These are phyloP conservation scores for Arthrobotrys megalospora DNA, from an alignment of 2,329 filamentous ascomycete species.

Conservation along the genomic window DNA sequence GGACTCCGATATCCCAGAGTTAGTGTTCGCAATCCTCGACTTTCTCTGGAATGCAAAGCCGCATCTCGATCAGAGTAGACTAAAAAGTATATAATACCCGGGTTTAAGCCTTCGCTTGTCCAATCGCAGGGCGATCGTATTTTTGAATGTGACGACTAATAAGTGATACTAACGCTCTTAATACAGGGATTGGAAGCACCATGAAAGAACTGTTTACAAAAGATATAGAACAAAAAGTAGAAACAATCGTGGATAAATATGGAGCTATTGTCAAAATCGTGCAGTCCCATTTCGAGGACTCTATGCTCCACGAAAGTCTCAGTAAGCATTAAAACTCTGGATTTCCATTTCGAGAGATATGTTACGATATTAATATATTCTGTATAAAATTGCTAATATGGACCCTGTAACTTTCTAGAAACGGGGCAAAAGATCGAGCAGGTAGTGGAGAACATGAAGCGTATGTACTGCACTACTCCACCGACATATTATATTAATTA, in stretches of 20 bases:
- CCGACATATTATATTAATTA: not conserved
- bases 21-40: constrained; percentile 43
- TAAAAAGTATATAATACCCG: constrained; percentile 31
- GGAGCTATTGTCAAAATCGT: constrained; percentile 29
- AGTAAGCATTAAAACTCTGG: constrained; percentile 13
- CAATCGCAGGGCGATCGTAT: too few species aligned
- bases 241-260: constrained; percentile 30
- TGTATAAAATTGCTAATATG: not conserved
- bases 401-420: constrained; percentile 8
- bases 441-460: constrained; percentile 29
- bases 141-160: too few species aligned
- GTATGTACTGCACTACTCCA: constrained; percentile 11
- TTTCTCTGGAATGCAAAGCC: constrained; percentile 47
- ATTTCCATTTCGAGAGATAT: too few species aligned
- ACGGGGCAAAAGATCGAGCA: constrained; percentile 41
- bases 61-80: constrained; percentile 37
- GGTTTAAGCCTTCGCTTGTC: too few species aligned
- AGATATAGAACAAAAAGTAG: constrained; percentile 26
- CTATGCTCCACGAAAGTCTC: constrained; percentile 44
- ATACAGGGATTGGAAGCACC: constrained; percentile 43
- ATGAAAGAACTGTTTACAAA: constrained; percentile 52
- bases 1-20: constrained; percentile 39
- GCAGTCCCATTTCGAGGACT: constrained; percentile 46
- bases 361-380: not conserved
- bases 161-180: too few species aligned